Conservation (phyloP, 345 rosid genomes). For the Rhizophora apiculata region DNA sequence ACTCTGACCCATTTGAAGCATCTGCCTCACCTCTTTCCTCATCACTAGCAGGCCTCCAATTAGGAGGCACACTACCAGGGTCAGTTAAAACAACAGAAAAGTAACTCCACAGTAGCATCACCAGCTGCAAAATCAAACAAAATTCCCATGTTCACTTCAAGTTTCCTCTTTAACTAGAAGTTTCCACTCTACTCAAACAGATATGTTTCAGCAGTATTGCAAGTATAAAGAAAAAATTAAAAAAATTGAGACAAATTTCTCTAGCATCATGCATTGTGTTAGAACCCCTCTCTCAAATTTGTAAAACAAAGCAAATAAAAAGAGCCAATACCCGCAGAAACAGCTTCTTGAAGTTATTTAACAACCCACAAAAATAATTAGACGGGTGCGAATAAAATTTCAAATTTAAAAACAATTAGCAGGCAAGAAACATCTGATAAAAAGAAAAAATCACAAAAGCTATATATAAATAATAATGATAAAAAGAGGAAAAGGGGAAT, state of each 20-base stretch:
- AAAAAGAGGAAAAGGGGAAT: no score
- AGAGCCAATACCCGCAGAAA: no score
- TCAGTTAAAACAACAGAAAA: conserved; percentile 95
- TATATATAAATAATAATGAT: no score
- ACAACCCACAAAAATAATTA: no score
- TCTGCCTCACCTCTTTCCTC: conserved; percentile 87
- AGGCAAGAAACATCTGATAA: not conserved
- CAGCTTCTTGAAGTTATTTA: no score
- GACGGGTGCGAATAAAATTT: no score
- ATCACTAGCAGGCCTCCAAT: conserved; percentile 72
- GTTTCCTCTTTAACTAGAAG: not conserved
- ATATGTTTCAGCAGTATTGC: no score
- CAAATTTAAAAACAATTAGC: not conserved
- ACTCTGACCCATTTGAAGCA: conserved; percentile 60
- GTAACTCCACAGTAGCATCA: conserved; percentile 93
- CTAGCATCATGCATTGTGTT: no score
- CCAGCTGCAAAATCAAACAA: conserved; percentile 55
- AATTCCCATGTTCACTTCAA: conserved; percentile 13
- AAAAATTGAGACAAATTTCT: no score
- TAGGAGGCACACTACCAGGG: conserved; percentile 89
- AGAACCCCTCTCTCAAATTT: not conserved
- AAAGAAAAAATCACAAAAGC: not conserved
- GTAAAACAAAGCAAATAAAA: not conserved
- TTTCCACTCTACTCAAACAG: not conserved
- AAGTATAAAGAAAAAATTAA: no score